Evolutionary conservation across 163 green algal genomes (phyloP).

Genomic region (Scenedesmus sp.): DNA sequence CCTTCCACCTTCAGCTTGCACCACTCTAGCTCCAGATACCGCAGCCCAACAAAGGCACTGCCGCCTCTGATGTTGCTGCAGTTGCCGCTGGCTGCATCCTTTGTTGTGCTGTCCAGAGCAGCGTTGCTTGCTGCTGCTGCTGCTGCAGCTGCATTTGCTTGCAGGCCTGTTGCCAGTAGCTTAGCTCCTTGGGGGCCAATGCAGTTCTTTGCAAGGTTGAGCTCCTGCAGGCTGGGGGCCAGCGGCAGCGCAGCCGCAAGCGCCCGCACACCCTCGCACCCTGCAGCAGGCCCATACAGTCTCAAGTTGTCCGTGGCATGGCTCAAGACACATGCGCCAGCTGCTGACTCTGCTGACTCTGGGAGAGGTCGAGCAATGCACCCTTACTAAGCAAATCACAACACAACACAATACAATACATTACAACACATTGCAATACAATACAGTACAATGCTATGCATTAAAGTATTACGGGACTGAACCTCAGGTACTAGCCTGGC

Average conservation of each 20-base stretch:
- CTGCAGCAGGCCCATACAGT: neutral
- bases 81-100: neutral
- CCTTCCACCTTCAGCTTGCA: slow-evolving; percentile 40
- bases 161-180: slow-evolving; percentile 27
- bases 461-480: no score
- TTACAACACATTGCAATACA: no score
- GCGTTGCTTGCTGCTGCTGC: neutral
- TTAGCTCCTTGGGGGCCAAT: slow-evolving; percentile 14
- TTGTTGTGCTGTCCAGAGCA: neutral
- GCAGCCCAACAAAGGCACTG: slow-evolving; percentile 1
- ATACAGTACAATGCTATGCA: no score
- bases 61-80: neutral
- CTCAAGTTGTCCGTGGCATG: no score
- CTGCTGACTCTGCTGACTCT: no score
- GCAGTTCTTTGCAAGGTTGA: slow-evolving; percentile 49
- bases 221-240: neutral
- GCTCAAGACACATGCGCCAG: no score
- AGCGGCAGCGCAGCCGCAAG: slow-evolving; percentile 11
- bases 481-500: no score
- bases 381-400: no score
- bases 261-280: slow-evolving; percentile 7
- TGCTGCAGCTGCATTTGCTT: slow-evolving; percentile 37
- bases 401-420: no score
- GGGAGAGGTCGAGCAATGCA: no score
- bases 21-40: slow-evolving; percentile 27